Base-by-base conservation (phyloP, 331 rosid species). In the Acacia pycnantha region DNA sequence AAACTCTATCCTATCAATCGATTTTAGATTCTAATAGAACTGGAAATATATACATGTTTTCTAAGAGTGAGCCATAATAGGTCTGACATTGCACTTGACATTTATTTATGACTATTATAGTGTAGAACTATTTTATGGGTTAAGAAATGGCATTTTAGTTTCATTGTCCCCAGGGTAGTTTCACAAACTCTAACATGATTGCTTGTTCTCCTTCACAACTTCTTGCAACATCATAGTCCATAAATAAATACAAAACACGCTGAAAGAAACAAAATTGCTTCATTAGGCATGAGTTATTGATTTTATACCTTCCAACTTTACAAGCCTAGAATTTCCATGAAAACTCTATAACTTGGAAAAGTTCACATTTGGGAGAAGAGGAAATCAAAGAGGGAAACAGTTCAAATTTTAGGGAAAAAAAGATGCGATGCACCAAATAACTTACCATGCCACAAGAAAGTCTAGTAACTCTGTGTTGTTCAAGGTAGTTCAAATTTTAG, bases 401-500 rank as follows among this genome's bases (percentile, higher is more conserved):
- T 69, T 69, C 51, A 69, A 69, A n/a, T n/a, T 41, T 41, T 26
- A 41, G 21, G 51, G 44, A 22, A 13, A 51, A 67, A 67, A 67
- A 76, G 71, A 47, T 15, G 43, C n/a, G 46, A 70, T 15, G 67
- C 59, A 29, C 54, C 56, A 75, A 83, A 51, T 56, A 88, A 37
- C 97, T 86, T 90, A 96, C 99, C 94, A 89, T 77, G 87, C 95
- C 8, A 94, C 99, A 79, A 94, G 97, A 82, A 90, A 88, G 85
- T 96, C 98, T n/a, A 96, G 88, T 58, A 94, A 81, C 79, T 91
- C 98, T 68, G 88, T 96, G 97, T 51, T 91, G 90, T 87, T 91
- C 97, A 64, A 68, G 9, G 61, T 27, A 35, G 74, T 69, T 69
- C 51, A 69, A 69, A n/a, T n/a, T 41, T 41, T 26, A 41, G 11